Base-by-base conservation (phyloP, 257 asterid genomes). In the Solanum pennellii region DNA sequence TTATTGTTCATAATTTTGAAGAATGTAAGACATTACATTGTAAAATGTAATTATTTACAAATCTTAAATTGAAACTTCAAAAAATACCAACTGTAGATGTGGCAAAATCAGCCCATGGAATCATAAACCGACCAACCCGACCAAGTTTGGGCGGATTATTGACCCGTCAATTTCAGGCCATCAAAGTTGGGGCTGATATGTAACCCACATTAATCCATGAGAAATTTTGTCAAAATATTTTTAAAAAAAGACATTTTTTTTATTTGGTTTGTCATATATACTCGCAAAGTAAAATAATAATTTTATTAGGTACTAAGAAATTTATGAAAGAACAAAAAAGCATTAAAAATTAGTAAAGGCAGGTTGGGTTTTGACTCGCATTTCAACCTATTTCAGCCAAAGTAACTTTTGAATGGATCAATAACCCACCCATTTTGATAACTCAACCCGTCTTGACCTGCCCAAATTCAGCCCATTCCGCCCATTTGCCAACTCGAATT, bases 241-340 rank as follows among this genome's bases (percentile, higher is more conserved):
- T 23, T 0, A 2, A 23, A 23, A 23, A 23, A 23, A 62, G 29
- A n/a, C 13, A 11, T 23, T 23, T 23, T 1, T 62, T 62, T 9
- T 23, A 23, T 23, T n/a, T 62, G 71, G 13, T 62, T 23, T 2
- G 31, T 23, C 25, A 56, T 56, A 56, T 23, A 62, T 62, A 62
- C 15, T 62, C 2, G 11, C 23, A 10, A 21, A 2, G 71, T 23
- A 62, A 62, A 62, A 62, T n/a, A 62, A 62, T 4, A 62, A 23
- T 23, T 62, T 62, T 23, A 62, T n/a, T 23, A 62, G 71, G 31
- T 10, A 62, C 14, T n/a, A 62, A 62, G 0, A 62, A 23, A 23
- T 0, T 60, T 3, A 9, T 0, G 23, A 23, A 23, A 23, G 29
- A 62, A 62, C 15, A 0, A 23, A 0, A 62, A 62, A 23, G 14